Evolutionary conservation across 257 asterid genomes (phyloP), one percentile per base, ranked within the genome.

Genomic region (Leptodermis oblonga): DNA sequence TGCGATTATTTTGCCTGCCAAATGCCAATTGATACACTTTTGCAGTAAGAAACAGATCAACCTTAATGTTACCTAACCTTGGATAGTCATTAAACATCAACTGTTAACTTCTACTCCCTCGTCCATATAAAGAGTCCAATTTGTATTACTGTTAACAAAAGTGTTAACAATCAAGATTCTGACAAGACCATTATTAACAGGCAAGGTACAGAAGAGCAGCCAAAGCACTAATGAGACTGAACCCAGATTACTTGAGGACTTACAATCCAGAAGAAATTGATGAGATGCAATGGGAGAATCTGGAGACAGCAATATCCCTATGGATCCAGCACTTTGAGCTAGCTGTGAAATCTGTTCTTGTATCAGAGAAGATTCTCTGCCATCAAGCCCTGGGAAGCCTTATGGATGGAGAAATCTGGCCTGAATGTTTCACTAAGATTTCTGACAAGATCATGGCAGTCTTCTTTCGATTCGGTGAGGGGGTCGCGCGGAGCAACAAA

Each of bases 381-480:
- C 65, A 51, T n/a, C 79, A 67, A 68, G 88, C 83, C 17, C 82
- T 91, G 9, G 89, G 89, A 10, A 76, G 73, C 80, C 65, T 87
- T 74, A 51, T 81, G 73, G 84, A 80, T 3, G 91, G 84, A 26
- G 36, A 72, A 0, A 69, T 90, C 20, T 88, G 95, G 97, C 80
- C 86, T 0, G 95, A 88, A 67, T 88, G 97, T 72, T 91, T 88
- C 79, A 81, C 80, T 69, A 91, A 86, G 85, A 86, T 86, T 2
- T 82, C 97, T 0, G 97, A 91, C 82, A 91, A 88, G 70, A 91
- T 91, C 83, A 88, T 87, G 95, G 97, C 96, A 0, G 97, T 91
- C 70, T 91, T 91, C 80, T 91, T 91, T 65, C 78, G 95, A n/a
- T 91, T 91, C 26, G 97, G 92, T 0, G 97, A 91, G 70, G 97